Evolutionary conservation across 352 stramenopile species (phyloP).

Genomic region (Globisporangium echinulatum): DNA sequence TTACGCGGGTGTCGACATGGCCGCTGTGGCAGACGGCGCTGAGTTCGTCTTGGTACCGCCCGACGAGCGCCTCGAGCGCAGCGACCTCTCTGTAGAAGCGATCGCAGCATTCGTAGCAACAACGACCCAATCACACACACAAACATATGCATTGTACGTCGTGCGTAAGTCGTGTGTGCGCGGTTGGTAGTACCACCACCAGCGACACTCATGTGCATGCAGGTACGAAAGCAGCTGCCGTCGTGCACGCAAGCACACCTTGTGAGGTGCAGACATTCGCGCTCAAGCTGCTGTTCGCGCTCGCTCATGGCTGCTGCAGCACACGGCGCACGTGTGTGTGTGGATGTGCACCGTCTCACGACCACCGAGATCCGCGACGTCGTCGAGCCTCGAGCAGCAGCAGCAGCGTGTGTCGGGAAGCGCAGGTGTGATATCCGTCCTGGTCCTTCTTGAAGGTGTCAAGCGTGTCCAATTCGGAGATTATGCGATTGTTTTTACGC

Average conservation of each 20-base stretch:
- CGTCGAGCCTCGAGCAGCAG: no score
- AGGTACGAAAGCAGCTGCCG: background rate
- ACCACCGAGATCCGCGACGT: no score
- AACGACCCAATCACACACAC: background rate
- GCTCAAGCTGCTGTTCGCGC: constrained; percentile 29
- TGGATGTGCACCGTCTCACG: no score
- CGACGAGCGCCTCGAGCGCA: constrained; percentile 51
- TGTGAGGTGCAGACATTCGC: constrained; percentile 26
- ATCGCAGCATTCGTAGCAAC: no score
- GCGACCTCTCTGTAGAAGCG: constrained; percentile 33
- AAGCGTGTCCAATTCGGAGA: no score
- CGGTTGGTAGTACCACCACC: no score
- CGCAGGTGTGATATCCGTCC: no score
- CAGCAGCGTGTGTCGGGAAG: no score
- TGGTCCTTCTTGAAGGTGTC: no score
- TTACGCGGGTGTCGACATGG: constrained; percentile 8
- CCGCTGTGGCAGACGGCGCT: background rate
- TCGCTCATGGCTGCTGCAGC: background rate
- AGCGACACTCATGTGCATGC: no score
- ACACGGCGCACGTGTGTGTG: background rate
- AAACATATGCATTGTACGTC: no score
- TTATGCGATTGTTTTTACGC: background rate
- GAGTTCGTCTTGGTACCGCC: constrained; percentile 57
- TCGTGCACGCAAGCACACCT: constrained; percentile 13
- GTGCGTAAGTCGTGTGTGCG: no score